Percentiles rank a stretch among this genome's conserved stretches.
Conservation (phyloP, 148 eudicot species). For the Vaccinium myrtillus region DNA sequence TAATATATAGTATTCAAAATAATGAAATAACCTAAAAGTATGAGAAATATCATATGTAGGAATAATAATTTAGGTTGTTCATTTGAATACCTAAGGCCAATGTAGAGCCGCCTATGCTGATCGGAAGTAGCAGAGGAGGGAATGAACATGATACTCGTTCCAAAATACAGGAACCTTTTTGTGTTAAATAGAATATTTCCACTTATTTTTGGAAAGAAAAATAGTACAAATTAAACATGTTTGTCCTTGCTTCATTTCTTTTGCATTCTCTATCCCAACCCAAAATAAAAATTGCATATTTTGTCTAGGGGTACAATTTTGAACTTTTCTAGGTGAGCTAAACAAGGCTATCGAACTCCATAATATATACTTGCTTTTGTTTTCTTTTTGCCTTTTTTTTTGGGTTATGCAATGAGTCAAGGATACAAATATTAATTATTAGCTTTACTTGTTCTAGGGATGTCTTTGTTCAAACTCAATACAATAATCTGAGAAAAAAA, state of each 20-base stretch:
- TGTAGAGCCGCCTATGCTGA: too few species aligned
- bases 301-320: not conserved
- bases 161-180: not conserved
- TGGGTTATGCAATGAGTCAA: not conserved
- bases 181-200: not conserved
- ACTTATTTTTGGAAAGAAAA: not conserved
- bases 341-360: not conserved
- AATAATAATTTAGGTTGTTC: too few species aligned
- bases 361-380: not conserved
- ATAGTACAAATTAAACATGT: not conserved
- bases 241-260: not conserved
- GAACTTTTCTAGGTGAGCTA: not conserved
- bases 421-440: not conserved
- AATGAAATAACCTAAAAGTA: too few species aligned
- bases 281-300: not conserved
- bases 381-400: not conserved
- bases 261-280: not conserved
- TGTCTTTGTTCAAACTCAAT: not conserved
- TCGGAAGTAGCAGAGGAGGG: not conserved
- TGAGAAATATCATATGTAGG: too few species aligned
- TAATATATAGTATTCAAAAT: too few species aligned
- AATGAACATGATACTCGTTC: not conserved
- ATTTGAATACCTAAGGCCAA: too few species aligned
- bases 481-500: not conserved
- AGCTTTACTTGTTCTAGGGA: not conserved